Base-by-base conservation (phyloP, 75 land plant species). In the Gnetum montanum region DNA sequence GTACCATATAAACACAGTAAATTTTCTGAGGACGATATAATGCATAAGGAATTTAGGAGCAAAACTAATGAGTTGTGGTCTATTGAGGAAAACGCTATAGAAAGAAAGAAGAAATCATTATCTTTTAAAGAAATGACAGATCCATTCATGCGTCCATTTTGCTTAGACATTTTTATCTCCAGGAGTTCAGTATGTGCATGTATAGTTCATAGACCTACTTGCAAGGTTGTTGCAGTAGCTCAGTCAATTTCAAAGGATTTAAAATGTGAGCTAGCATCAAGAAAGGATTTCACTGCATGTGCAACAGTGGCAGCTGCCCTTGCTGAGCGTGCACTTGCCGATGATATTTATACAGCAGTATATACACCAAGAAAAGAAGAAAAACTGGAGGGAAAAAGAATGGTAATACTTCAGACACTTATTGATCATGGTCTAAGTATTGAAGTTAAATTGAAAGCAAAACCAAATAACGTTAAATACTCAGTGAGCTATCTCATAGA, bases 151-250 rank as follows among this genome's bases (percentile, higher is more conserved):
- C 74, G 71, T 26, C 98, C 98, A 4, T 93, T 93, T 60, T 76
- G 79, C n/a, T 59, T 93, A 27, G 98, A 93, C 51, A 78, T 93
- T 18, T 82, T 54, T 41, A 59, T 93, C 50, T 79, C 98, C 1
- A 77, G 71, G 29, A 72, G 80, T 18, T 93, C 82, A 34, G 75
- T 88, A 31, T 78, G 88, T 23, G 89, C 94, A 38, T 79, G 84
- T 51, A 68, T 93, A 25, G 60, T 93, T 70, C 98, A 93, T 43
- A 65, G 98, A 3, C 81, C 67, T 27, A 73, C 81, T 23, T 80
- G 85, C 71, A 93, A 83, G 66, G 98, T 93, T 43, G 94, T 93
- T n/a, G 84, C 75, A 16, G 89, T 83, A 18, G 94, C 87, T 6
- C 76, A 76, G 49, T 84, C 98, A 7, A 93, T 88, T 46, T 85